A percentile compares a stretch with the other conserved stretches of the same genome.
These are phyloP conservation scores for Coemansia nantahalensis DNA, from an alignment of 192 early-diverging fungal species.

Conservation along the genomic window DNA sequence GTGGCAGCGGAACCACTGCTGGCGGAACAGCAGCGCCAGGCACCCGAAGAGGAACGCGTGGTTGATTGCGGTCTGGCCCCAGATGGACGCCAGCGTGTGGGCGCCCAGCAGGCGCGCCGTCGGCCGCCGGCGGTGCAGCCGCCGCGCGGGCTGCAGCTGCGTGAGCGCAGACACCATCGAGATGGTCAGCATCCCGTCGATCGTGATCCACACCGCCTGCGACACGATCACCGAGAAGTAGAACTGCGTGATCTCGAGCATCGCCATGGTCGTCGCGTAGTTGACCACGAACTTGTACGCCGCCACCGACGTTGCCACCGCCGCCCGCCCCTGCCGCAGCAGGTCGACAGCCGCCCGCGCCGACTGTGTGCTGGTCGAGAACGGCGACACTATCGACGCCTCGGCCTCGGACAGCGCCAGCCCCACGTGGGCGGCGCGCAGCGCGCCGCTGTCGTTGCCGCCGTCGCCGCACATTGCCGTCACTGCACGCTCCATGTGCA, in stretches of 20 bases:
- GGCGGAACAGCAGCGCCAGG: slow-evolving; percentile 61
- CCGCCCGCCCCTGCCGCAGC: slow-evolving; percentile 68
- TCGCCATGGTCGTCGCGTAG: slow-evolving; percentile 73
- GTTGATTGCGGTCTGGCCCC: slow-evolving; percentile 72
- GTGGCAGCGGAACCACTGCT: slow-evolving; percentile 74
- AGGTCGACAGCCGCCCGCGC: slow-evolving; percentile 70
- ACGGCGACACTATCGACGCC: slow-evolving; percentile 83
- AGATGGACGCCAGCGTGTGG: slow-evolving; percentile 66
- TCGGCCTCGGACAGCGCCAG: slow-evolving; percentile 78
- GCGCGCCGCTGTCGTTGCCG: slow-evolving; percentile 81
- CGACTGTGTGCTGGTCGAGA: slow-evolving; percentile 62
- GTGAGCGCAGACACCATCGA: slow-evolving; percentile 66
- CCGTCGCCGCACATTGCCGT: slow-evolving; percentile 89
- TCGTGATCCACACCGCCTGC: slow-evolving; percentile 72
- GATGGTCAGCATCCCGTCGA: slow-evolving; percentile 67
- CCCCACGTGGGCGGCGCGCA: slow-evolving; percentile 78
- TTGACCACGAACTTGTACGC: slow-evolving; percentile 74
- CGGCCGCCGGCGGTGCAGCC: slow-evolving; percentile 60
- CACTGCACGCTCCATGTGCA: slow-evolving; percentile 76
- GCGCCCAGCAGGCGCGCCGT: slow-evolving; percentile 74
- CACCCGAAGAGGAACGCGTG: slow-evolving; percentile 57
- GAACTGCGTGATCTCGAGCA: slow-evolving; percentile 64
- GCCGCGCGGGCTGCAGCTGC: slow-evolving; percentile 57
- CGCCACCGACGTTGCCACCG: slow-evolving; percentile 72
- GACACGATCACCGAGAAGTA: slow-evolving; percentile 72